Evolutionary conservation across 2,329 filamentous ascomycete species (phyloP).

Genomic region (Domatiomyces catenatus): DNA sequence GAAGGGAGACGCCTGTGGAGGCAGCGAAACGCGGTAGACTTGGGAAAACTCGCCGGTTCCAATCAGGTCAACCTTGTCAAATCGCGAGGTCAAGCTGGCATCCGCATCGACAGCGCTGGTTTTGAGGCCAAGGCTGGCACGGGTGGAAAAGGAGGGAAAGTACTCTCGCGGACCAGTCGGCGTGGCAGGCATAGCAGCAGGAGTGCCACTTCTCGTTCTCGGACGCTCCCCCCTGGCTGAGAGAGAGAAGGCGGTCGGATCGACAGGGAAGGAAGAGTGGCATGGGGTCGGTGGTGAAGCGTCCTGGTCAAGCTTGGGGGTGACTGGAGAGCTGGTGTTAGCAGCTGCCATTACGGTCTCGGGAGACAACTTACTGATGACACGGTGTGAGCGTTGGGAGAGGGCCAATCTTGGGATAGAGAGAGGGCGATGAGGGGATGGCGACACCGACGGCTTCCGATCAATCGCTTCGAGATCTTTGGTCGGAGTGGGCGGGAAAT

Average conservation of each 20-base stretch:
- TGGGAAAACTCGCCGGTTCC: constrained; percentile 87
- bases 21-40: constrained; percentile 61
- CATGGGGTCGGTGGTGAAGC: constrained; percentile 62
- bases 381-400: constrained; percentile 7
- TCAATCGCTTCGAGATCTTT: constrained; percentile 37
- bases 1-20: constrained; percentile 24
- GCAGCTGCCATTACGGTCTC: no score
- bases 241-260: constrained; percentile 71
- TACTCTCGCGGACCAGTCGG: constrained; percentile 54
- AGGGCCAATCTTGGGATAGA: constrained; percentile 1
- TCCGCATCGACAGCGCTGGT: constrained; percentile 62
- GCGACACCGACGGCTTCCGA: constrained; percentile 12
- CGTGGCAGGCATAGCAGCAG: constrained; percentile 54
- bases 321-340: constrained; percentile 45
- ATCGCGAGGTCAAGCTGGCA: constrained; percentile 55
- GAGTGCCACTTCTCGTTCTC: constrained; percentile 23
- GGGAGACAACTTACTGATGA: constrained; percentile 25
- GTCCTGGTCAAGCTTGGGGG: constrained; percentile 43
- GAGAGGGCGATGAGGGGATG: constrained; percentile 12
- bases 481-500: constrained; percentile 86
- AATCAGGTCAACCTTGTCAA: constrained; percentile 64
- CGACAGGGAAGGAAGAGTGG: constrained; percentile 57
- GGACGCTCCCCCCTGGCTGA: constrained; percentile 43
- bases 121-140: constrained; percentile 54
- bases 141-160: constrained; percentile 42